Evolutionary conservation across 2,329 filamentous ascomycete species (phyloP), one percentile per base, ranked within the genome.

Genomic region (Colletotrichum tabaci): DNA sequence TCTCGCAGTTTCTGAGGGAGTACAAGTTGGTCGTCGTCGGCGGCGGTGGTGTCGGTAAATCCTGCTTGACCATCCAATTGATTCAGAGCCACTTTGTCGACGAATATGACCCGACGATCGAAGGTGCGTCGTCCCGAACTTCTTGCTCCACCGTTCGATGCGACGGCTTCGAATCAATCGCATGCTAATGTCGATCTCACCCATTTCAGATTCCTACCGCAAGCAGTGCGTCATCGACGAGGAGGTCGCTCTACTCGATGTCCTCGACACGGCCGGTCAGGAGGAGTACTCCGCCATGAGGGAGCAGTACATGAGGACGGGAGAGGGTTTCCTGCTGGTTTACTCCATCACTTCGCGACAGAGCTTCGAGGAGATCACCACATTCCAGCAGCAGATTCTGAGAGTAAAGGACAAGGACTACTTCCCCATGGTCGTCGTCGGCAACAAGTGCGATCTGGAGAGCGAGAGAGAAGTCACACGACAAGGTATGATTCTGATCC

Each of bases 141-240:
- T 56, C 21, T 66, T 35, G 1, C 30, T 21, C 44, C 52, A 44
- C 73, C 18, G 16, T 35, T 26, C 26, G 66, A 56, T 50, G 63
- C 63, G 63, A 40, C 66, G 67, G 56, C 30, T 35, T 35, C 68
- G 42, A 44, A 63, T 57, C 49, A 61, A 47, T 71, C 61, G 44
- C 58, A 57, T 49, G 66, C 75, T 79, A 66, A 80, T 76, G 57
- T 76, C 23, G 42, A 23, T 7, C 38, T 5, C n/a, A 53, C 23
- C 40, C 35, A 61, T 40, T 67, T 63, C 82, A 99, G 96, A 99
- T 82, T 98, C 96, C 74, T 99, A 99, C 89, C 95, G 96, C 87
- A 99, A 99, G 92, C 96, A 98, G 89, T 98, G 96, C 83, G 92
- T 98, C 78, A 97, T 99, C 82, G 96, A 99, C 82, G 96, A 98